These are phyloP conservation scores for Remersonia thermophila DNA, from an alignment of 2,329 filamentous ascomycete species.

Conservation along the genomic window DNA sequence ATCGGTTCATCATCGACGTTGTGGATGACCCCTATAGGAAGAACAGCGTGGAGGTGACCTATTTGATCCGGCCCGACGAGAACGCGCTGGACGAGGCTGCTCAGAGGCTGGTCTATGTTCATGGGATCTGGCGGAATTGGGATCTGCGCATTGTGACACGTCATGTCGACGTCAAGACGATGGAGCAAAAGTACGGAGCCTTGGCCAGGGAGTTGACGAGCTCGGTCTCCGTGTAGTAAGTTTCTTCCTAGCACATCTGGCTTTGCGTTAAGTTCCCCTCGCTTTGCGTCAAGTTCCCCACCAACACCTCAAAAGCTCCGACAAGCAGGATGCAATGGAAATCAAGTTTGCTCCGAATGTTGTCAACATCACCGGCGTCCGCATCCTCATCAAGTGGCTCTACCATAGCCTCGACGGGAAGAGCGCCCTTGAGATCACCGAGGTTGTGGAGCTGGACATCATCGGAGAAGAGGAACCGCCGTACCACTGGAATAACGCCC, in stretches of 20 bases:
- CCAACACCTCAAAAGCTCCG: constrained; percentile 7
- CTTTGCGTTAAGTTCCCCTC: no score
- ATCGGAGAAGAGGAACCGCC: no score
- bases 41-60: neutral
- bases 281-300: constrained; percentile 5
- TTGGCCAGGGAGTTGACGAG: no score
- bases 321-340: neutral
- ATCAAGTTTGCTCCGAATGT: constrained; percentile 5
- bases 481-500: neutral
- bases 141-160: no score
- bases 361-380: constrained; percentile 5
- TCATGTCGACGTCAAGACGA: no score
- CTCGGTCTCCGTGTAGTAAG: no score
- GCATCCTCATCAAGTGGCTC: constrained; percentile 14
- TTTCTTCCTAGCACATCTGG: no score
- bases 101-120: constrained; percentile 16
- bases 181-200: no score
- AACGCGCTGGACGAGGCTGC: neutral
- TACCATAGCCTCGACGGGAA: constrained; percentile 5
- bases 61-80: neutral
- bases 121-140: constrained; percentile 17
- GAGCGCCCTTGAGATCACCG: constrained; percentile 14
- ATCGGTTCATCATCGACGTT: constrained; percentile 12
- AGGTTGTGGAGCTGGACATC: constrained; percentile 12
- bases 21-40: constrained; percentile 5